Percentiles rank a stretch among this genome's conserved stretches.
Conservation (phyloP, 2,329 filamentous ascomycete species). For the Ophiostoma piceae region DNA sequence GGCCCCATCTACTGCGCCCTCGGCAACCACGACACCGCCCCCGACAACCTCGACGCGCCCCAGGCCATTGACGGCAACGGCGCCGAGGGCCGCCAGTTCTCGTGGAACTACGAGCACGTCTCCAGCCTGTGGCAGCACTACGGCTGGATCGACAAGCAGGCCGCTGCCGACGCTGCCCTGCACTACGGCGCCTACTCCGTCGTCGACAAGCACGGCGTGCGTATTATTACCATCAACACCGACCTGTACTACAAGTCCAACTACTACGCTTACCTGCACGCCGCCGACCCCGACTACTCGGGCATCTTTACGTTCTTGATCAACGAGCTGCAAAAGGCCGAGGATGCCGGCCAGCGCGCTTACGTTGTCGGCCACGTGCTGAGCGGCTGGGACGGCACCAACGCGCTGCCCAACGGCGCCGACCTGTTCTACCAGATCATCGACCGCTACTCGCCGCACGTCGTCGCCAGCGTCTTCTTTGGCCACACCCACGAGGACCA, state of each 20-base stretch:
- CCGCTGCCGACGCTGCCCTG: constrained; percentile 35
- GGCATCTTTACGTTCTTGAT: constrained; percentile 51
- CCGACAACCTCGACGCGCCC: constrained; percentile 49
- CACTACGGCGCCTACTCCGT: constrained; percentile 52
- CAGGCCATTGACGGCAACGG: constrained; percentile 40
- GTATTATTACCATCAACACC: constrained; percentile 56
- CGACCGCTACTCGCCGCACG: constrained; percentile 47
- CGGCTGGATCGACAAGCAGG: constrained; percentile 42
- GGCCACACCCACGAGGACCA: constrained; percentile 50
- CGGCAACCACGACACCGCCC: constrained; percentile 54
- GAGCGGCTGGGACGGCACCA: constrained; percentile 45
- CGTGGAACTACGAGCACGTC: constrained; percentile 51
- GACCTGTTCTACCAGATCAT: constrained; percentile 47
- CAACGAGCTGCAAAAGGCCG: constrained; percentile 48
- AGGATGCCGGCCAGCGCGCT: constrained; percentile 47
- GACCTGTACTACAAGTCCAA: constrained; percentile 57
- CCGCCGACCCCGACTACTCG: constrained; percentile 47
- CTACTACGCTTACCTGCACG: constrained; percentile 49
- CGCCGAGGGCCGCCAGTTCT: constrained; percentile 46
- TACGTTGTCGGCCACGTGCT: constrained; percentile 56
- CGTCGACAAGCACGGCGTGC: constrained; percentile 43
- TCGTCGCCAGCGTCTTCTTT: constrained; percentile 52
- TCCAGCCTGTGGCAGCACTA: constrained; percentile 47
- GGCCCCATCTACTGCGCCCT: constrained; percentile 52
- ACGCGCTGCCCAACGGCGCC: constrained; percentile 45